A percentile compares a stretch with the other conserved stretches of the same genome.
phyloP scores from a whole-genome alignment of 257 asterid species.

The Lithospermum erythrorhizon region DNA sequence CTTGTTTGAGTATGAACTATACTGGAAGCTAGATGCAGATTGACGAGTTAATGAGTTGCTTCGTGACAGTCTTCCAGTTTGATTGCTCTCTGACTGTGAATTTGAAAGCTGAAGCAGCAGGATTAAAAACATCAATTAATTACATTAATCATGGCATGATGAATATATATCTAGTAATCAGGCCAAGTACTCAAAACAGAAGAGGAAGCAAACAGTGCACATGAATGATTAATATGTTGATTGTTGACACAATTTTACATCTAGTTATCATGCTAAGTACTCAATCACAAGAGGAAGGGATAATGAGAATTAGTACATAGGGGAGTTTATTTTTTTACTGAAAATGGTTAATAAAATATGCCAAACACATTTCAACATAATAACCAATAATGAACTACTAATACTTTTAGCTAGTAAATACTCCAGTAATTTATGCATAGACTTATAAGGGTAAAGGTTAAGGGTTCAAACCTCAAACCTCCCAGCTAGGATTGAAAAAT shows the following conservation, averaged over 20 bases:
- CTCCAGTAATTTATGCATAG: background rate
- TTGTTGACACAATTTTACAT: background rate
- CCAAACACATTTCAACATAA: background rate
- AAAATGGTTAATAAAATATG: background rate
- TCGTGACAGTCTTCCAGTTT: constrained; percentile 54
- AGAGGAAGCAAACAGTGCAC: no score
- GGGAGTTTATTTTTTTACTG: background rate
- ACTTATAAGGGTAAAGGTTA: background rate
- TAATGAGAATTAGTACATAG: background rate
- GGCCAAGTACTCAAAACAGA: background rate
- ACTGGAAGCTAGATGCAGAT: constrained; percentile 62
- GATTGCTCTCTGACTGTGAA: constrained; percentile 75
- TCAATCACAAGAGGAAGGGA: background rate
- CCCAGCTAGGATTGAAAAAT: no score
- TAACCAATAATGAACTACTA: background rate
- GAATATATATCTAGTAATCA: background rate
- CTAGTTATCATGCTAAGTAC: background rate
- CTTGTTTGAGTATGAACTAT: constrained; percentile 55
- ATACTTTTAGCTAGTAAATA: background rate
- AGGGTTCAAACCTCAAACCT: no score
- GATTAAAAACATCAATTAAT: background rate
- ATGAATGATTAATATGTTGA: no score
- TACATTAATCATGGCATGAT: constrained; percentile 1
- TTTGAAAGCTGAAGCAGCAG: constrained; percentile 63
- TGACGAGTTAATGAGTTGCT: constrained; percentile 85